Evolutionary conservation across 179 eudicot genomes (phyloP), one percentile per base, ranked within the genome.

Genomic region (Camellia oleifera): DNA sequence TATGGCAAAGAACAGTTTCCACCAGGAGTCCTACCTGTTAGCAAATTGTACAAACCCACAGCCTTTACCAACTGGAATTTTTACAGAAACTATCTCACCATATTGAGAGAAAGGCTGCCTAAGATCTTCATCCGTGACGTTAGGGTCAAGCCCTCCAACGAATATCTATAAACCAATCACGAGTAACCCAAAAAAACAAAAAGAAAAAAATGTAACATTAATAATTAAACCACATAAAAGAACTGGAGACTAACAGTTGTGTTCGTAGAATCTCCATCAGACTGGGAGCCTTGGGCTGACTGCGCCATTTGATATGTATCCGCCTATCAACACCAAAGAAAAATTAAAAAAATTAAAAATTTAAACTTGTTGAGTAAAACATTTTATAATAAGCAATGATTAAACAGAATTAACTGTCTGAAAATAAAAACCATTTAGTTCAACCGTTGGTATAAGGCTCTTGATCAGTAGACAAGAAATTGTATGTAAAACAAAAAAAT

Each of bases 11-110:
- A 62, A 63, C 54, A 4, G 20, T 54, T 45, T 2, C 18, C 56
- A 70, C 8, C 13, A 11, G 58, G 40, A 54, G 14, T 26, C 7
- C 14, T 68, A 94, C 99, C 99, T 89, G 91, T 90, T 89, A n/a
- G 94, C 93, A 65, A 95, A 95, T 86, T 93, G 98, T 46, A 95
- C 97, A 80, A 95, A 95, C 42, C 98, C 98, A 75, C 99, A 95
- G 77, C 98, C 98, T 88, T 92, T 95, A 44, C 97, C 98, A 61
- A 86, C 88, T 63, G 98, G 98, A 65, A 95, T 92, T 80, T 95
- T 95, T 68, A 95, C 95, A 13, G 98, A 94, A 70, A 95, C 91
- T 77, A 95, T 91, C 73, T 95, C 99, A 18, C 99, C 99, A 50
- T 90, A 87, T 78, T 95, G 90, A 74, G 96, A 89, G 84, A 95